These are phyloP conservation scores for Coleophoma eucalyptorum DNA, from an alignment of 2,329 filamentous ascomycete genomes.

Conservation along the genomic window DNA sequence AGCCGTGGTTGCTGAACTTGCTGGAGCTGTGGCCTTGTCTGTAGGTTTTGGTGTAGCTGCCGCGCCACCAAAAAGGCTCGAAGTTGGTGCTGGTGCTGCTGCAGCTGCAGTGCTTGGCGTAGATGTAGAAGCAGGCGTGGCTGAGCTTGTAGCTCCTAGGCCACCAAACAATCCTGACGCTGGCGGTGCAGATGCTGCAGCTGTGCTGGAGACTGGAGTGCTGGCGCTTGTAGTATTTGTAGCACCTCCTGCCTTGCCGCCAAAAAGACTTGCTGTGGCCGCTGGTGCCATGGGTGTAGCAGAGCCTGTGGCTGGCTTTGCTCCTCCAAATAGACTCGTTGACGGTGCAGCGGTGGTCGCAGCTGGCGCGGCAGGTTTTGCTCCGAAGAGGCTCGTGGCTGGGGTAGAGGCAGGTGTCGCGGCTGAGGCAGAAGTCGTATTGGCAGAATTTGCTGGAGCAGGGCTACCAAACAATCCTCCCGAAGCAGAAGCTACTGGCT, in stretches of 20 bases:
- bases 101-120: slow-evolving; percentile 20
- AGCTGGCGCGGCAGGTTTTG: slow-evolving; percentile 14
- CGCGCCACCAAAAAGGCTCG: slow-evolving; percentile 22
- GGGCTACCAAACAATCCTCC: slow-evolving; percentile 1
- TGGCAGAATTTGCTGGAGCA: slow-evolving; percentile 4
- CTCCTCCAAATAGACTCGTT: slow-evolving; percentile 28
- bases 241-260: slow-evolving; percentile 7
- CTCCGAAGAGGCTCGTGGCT: slow-evolving; percentile 15
- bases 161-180: slow-evolving; percentile 4
- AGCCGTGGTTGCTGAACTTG: slow-evolving; percentile 7
- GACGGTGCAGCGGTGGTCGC: slow-evolving; percentile 14
- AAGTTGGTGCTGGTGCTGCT: slow-evolving; percentile 12
- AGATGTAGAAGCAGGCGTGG: slow-evolving; percentile 11
- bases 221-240: slow-evolving; percentile 8
- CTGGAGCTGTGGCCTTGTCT: slow-evolving; percentile 10
- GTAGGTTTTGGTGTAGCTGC: slow-evolving; percentile 12
- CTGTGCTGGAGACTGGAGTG: slow-evolving; percentile 6
- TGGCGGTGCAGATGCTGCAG: slow-evolving; percentile 24
- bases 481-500: slow-evolving; percentile 3
- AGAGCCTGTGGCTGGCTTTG: slow-evolving; percentile 15
- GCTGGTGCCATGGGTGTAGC: slow-evolving; percentile 13
- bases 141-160: neutral
- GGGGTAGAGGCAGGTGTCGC: slow-evolving; percentile 6
- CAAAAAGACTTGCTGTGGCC: slow-evolving; percentile 6
- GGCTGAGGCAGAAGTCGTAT: slow-evolving; percentile 1